Evolutionary conservation across 257 asterid genomes (phyloP).

Genomic region (Ligustrum vulgare): DNA sequence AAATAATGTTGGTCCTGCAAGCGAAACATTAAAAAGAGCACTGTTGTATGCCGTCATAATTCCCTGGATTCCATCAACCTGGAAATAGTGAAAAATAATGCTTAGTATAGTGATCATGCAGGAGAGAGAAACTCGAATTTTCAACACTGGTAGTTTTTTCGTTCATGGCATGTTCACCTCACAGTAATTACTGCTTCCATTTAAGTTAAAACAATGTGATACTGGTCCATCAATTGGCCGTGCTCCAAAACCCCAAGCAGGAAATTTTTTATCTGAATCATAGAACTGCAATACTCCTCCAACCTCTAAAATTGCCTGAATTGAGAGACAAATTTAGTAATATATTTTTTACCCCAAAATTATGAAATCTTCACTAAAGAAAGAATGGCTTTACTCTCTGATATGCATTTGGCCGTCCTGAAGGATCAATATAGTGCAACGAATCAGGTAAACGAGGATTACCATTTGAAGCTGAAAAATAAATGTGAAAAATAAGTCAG

Average conservation of each 20-base stretch:
- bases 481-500: slow-evolving; percentile 29
- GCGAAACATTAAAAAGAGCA: slow-evolving; percentile 87
- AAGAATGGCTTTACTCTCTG: slow-evolving; percentile 69
- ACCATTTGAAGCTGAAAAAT: slow-evolving; percentile 90
- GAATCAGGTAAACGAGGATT: slow-evolving; percentile 97
- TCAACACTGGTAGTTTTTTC: slow-evolving; percentile 1
- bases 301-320: slow-evolving; percentile 82
- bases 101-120: slow-evolving; percentile 17
- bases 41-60: slow-evolving; percentile 77
- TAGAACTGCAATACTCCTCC: slow-evolving; percentile 92
- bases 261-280: slow-evolving; percentile 81
- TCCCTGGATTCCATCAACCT: slow-evolving; percentile 95
- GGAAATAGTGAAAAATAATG: slow-evolving; percentile 24
- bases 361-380: slow-evolving; percentile 25
- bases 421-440: slow-evolving; percentile 89
- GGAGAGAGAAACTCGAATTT: slow-evolving; percentile 5
- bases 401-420: slow-evolving; percentile 92
- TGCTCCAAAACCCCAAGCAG: slow-evolving; percentile 99
- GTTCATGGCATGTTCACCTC: slow-evolving; percentile 58
- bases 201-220: slow-evolving; percentile 95
- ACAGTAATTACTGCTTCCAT: slow-evolving; percentile 81
- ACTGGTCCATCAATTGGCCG: slow-evolving; percentile 98
- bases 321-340: slow-evolving; percentile 28
- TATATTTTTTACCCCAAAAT: slow-evolving; percentile 10
- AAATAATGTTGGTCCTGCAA: slow-evolving; percentile 97